Conservation (phyloP, 768 basidiomycete genomes). For the Rhodotorula babjevae region DNA sequence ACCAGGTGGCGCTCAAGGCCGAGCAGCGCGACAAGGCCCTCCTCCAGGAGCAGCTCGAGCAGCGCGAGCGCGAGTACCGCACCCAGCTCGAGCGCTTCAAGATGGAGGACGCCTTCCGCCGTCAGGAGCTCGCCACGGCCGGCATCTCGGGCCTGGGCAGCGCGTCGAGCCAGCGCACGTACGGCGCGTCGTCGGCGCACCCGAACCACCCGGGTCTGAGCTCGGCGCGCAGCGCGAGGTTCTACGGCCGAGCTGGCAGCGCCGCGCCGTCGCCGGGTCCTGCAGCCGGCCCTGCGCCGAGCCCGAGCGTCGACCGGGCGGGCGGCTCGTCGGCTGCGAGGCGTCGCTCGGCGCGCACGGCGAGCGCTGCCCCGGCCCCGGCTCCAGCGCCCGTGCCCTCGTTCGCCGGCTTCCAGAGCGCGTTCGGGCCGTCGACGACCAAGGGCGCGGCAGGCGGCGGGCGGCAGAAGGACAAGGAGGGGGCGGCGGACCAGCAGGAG, state of each 20-base stretch:
- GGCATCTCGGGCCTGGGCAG: not conserved
- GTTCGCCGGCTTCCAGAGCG: constrained; percentile 19
- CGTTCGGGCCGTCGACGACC: constrained; percentile 2
- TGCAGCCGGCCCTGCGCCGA: not conserved
- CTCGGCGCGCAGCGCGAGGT: not conserved
- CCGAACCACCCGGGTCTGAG: not conserved
- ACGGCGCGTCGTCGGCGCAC: not conserved
- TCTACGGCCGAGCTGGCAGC: not conserved
- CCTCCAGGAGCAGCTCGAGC: not conserved
- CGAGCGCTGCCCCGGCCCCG: not conserved
- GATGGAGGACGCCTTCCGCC: constrained; percentile 15
- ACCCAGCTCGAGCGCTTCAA: not conserved
- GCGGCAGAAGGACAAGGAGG: no score
- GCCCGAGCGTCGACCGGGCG: not conserved
- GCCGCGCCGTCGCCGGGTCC: no score
- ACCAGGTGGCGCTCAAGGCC: not conserved
- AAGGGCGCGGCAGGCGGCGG: not conserved
- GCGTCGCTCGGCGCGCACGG: not conserved
- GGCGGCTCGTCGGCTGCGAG: not conserved
- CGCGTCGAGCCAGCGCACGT: not conserved
- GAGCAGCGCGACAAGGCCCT: constrained; percentile 5
- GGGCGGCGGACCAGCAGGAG: not conserved
- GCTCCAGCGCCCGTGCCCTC: not conserved
- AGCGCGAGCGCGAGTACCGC: constrained; percentile 24
- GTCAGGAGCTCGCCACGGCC: constrained; percentile 17